Evolutionary conservation across 495 filamentous ascomycete genomes (phyloP), one percentile per base, ranked within the genome.

Genomic region (Delitschia confertaspora): DNA sequence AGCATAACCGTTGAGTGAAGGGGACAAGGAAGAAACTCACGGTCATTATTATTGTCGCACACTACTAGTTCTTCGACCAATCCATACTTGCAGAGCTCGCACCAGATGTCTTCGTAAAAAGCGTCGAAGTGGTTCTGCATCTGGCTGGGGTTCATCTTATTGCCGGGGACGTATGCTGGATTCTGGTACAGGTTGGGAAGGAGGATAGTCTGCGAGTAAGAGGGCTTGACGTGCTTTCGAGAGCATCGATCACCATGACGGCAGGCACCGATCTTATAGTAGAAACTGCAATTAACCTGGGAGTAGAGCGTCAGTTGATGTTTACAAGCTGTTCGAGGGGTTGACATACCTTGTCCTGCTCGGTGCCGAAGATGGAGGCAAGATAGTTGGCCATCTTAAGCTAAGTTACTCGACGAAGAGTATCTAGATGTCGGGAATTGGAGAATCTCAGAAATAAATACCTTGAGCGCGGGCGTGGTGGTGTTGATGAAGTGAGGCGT

Each of bases 21-120:
- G 30, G 20, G n/a, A 49, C 13, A 32, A 35, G 51, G 45, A n/a
- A n/a, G n/a, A 21, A 38, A 80, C 80, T 58, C 66, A 85, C 81
- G 88, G 62, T 95, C 89, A 70, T 95, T 95, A 66, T 95, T 96
- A 63, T 69, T 69, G 50, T 69, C 66, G 44, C 66, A 69, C n/a
- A 69, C 66, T n/a, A 69, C 66, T 3, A 69, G 48, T 42, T 69
- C 66, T 53, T 69, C 66, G 3, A 69, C 42, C 34, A 67, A 57
- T 22, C 66, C 66, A 45, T 66, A 69, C 48, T 66, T 65, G 58
- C 63, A 65, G 82, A 98, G 85, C 74, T 98, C 91, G 71, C 89
- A 95, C 86, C 91, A 98, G 53, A 98, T 81, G 64, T 98, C 91
- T 69, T 98, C 91, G 71, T 98, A 98, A 70, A 98, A 98, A 55